Base-by-base conservation (phyloP, 305 asterid species). In the Petunia hybrid region DNA sequence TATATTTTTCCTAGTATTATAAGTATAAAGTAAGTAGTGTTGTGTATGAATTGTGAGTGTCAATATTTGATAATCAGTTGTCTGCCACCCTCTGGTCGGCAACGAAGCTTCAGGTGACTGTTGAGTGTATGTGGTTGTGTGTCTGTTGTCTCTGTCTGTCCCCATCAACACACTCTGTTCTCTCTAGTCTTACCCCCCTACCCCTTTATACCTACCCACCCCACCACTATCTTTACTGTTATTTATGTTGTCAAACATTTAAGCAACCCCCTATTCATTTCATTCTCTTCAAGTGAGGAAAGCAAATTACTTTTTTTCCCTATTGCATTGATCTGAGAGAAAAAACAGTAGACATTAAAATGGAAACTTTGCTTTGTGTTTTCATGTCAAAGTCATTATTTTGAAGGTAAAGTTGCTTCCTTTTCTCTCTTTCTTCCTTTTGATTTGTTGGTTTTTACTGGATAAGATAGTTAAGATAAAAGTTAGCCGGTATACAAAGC, bases 71-170 rank as follows among this genome's bases (percentile, higher is more conserved):
- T 84, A 87, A 65, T 82, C 89, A 88, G 86, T 86, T 85, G 87
- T 89, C 78, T 85, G 89, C 89, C 87, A 85, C 85, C 89, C 86
- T 88, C 89, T 84, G 95, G 91, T 88, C 90, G 91, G 91, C 91
- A 89, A 84, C 84, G 83, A 86, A 84, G 85, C 88, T 82, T 90
- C 93, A 89, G 89, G 88, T 85, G 87, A 86, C 87, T 87, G 90
- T 79, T 82, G 86, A 39, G 71, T 36, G 78, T 79, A 82, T 67
- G 86, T 84, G 85, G 71, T 41, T 89, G 76, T 82, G 80, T 84
- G 89, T 84, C 90, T 85, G 62, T 81, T 77, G 89, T 86, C 89
- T 83, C 81, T 82, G 76, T 88, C 86, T 85, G 87, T 80, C 90
- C 85, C 94, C 83, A 83, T 87, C 85, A 84, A 48, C 82, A 39